Evolutionary conservation across 2,329 filamentous ascomycete species (phyloP).

Genomic region (Cercospora sp.): DNA sequence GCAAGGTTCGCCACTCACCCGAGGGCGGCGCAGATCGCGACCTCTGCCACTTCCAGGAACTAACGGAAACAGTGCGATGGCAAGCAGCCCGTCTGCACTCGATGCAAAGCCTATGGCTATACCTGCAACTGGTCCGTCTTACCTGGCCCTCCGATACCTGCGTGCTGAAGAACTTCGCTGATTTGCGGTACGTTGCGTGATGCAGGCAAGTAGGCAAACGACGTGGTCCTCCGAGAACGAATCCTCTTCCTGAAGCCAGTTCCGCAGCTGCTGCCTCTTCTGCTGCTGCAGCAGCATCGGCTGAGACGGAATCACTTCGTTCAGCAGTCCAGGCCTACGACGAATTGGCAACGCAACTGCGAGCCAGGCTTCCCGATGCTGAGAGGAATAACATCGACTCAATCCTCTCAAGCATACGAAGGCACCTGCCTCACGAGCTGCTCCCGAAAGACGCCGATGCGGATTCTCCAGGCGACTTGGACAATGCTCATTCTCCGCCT

Average conservation of each 20-base stretch:
- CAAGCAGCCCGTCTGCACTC: slow-evolving; percentile 12
- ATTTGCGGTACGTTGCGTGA: background rate
- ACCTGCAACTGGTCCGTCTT: slow-evolving; percentile 13
- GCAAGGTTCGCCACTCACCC: slow-evolving; percentile 6
- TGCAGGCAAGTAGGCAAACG: slow-evolving; percentile 12
- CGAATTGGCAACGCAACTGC: slow-evolving; percentile 7
- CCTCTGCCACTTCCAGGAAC: background rate
- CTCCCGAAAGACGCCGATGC: background rate
- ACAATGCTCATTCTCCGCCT: background rate
- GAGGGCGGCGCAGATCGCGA: background rate
- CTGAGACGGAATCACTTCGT: background rate
- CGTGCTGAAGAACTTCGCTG: background rate
- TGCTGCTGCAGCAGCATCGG: background rate
- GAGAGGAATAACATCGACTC: slow-evolving; percentile 9
- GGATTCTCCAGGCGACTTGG: background rate
- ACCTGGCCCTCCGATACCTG: background rate
- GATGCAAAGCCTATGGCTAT: slow-evolving; percentile 22
- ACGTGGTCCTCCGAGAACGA: slow-evolving; percentile 15
- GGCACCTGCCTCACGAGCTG: slow-evolving; percentile 9
- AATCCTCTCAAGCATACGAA: slow-evolving; percentile 9
- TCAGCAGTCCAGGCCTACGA: slow-evolving; percentile 18
- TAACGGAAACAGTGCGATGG: slow-evolving; percentile 17
- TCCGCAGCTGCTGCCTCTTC: background rate
- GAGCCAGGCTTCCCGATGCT: background rate
- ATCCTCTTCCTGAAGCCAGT: background rate